phyloP scores from a whole-genome alignment of 2,329 filamentous ascomycete species.

The Bipolaris victoriae region DNA sequence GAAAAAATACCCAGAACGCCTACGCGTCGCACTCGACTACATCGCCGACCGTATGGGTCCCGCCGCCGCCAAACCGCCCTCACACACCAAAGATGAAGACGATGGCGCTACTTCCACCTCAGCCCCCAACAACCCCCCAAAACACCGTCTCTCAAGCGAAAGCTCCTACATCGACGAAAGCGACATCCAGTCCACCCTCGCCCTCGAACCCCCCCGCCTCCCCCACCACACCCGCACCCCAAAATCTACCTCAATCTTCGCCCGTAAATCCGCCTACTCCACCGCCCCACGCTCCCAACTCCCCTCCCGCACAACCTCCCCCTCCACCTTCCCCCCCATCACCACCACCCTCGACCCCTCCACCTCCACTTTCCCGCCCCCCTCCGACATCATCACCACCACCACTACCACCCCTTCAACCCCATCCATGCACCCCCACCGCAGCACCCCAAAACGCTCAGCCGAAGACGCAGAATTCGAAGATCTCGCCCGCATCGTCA shows the following conservation, averaged over 20 bases:
- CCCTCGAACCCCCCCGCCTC: conserved; percentile 1
- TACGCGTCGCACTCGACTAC: conserved; percentile 11
- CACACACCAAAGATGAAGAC: neutral
- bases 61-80: conserved; percentile 7
- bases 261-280: conserved; percentile 5
- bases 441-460: conserved; percentile 11
- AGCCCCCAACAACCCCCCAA: neutral
- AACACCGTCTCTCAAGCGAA: neutral
- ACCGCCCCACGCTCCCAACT: neutral
- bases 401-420: neutral
- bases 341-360: neutral
- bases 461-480: conserved; percentile 20
- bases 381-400: neutral
- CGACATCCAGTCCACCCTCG: conserved; percentile 6
- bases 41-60: conserved; percentile 16
- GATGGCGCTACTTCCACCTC: neutral
- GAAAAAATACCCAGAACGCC: conserved; percentile 15
- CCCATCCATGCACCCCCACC: neutral
- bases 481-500: conserved; percentile 6
- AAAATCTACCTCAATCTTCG: neutral
- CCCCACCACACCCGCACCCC: neutral
- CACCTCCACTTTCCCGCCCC: neutral
- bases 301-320: neutral
- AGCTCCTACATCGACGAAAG: conserved; percentile 4
- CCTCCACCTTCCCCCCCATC: neutral